phyloP scores from a whole-genome alignment of 139 green algal species.

The Zygnema cylindricum region DNA sequence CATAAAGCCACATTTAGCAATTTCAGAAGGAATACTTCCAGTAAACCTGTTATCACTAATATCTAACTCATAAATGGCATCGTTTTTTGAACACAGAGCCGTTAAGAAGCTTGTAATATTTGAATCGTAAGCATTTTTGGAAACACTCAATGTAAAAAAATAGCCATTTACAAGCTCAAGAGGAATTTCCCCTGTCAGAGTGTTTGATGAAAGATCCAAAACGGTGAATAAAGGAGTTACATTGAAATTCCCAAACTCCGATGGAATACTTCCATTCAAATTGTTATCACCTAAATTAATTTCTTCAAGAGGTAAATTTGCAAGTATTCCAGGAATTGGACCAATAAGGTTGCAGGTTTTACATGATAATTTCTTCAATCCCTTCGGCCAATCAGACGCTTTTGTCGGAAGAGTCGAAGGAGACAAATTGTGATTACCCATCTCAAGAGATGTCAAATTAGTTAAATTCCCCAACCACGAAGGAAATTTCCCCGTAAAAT shows the following conservation, averaged over 20 bases:
- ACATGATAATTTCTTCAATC: neutral
- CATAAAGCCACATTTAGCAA: neutral
- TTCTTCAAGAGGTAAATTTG: neutral
- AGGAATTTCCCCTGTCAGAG: neutral
- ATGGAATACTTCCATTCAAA: neutral
- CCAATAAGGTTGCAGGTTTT: neutral
- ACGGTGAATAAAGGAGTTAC: neutral
- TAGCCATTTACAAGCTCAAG: neutral
- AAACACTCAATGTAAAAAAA: neutral
- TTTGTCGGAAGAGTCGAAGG: neutral
- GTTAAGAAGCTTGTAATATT: neutral
- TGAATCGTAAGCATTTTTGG: neutral
- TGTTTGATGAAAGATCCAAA: neutral
- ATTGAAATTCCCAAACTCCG: neutral
- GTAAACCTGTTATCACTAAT: conserved; percentile 20
- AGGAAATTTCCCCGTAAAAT: neutral
- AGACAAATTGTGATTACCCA: neutral
- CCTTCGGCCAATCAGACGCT: neutral
- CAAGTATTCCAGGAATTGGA: neutral
- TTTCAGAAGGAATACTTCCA: neutral
- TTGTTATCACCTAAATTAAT: neutral
- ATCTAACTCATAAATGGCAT: neutral
- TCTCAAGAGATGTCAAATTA: neutral
- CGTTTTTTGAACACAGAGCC: neutral
- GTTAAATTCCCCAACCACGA: neutral